These are phyloP conservation scores for Acorus calamus DNA, from an alignment of 106 monocot genomes.

Conservation along the genomic window DNA sequence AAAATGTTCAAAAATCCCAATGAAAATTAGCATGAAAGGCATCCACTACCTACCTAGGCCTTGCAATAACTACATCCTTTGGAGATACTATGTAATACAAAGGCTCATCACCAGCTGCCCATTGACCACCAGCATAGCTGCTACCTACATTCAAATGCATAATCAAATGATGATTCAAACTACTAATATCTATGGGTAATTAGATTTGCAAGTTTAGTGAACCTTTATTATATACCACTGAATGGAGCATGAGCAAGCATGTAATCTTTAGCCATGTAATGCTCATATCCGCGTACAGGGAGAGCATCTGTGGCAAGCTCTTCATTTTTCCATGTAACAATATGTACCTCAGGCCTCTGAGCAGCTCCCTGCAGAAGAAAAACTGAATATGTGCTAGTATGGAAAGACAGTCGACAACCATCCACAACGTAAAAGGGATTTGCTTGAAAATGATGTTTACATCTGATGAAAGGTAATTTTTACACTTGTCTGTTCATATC, in stretches of 20 bases:
- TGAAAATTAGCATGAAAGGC: neutral
- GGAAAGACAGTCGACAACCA: neutral
- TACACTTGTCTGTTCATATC: too few relatives aligned
- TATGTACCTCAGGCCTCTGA: conserved; percentile 81
- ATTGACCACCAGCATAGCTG: conserved; percentile 97
- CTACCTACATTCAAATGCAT: conserved; percentile 49
- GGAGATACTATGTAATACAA: conserved; percentile 96
- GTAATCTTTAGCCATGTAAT: conserved; percentile 98
- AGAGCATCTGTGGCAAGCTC: conserved; percentile 94
- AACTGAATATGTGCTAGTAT: neutral
- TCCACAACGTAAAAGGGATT: too few relatives aligned
- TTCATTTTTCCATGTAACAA: conserved; percentile 98
- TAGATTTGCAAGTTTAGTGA: neutral
- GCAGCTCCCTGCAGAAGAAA: conserved; percentile 58
- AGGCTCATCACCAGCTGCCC: conserved; percentile 98
- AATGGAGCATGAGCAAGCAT: conserved; percentile 92
- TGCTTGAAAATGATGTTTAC: too few relatives aligned
- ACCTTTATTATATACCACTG: conserved; percentile 31
- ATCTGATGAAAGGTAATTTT: too few relatives aligned
- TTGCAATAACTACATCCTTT: conserved; percentile 95
- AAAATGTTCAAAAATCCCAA: neutral
- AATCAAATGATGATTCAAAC: neutral
- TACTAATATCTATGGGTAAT: too few relatives aligned
- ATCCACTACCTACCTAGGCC: conserved; percentile 62
- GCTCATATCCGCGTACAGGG: conserved; percentile 91